Evolutionary conservation across 352 stramenopile species (phyloP).

Genomic region (Thalassiosira mediterranea): DNA sequence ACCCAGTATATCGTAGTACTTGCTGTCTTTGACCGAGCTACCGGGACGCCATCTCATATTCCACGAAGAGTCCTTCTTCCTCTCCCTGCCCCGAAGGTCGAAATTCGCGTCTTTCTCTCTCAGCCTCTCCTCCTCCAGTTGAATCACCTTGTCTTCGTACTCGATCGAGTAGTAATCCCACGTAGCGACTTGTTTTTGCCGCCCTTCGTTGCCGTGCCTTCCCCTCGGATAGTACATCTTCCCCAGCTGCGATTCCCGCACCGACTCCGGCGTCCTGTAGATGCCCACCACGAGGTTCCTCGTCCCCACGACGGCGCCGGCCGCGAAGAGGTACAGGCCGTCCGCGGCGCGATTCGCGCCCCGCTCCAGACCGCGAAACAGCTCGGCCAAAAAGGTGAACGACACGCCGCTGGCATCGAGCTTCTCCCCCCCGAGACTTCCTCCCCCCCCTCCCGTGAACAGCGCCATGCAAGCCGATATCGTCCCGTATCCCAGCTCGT

Average conservation of each 20-base stretch:
- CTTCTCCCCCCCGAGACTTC: no score
- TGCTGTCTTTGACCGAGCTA: constrained; percentile 30
- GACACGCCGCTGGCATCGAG: background rate
- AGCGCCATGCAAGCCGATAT: constrained; percentile 25
- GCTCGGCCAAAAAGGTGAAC: constrained; percentile 17
- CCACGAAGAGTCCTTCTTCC: constrained; percentile 8
- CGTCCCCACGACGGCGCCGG: constrained; percentile 21
- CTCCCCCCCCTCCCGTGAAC: constrained; percentile 4
- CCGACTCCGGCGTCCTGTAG: constrained; percentile 21
- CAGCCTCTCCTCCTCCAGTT: constrained; percentile 31
- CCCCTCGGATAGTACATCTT: constrained; percentile 43
- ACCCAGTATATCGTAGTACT: constrained; percentile 66
- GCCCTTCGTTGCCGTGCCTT: constrained; percentile 10
- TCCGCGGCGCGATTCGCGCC: constrained; percentile 17
- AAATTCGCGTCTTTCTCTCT: constrained; percentile 12
- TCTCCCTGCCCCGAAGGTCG: constrained; percentile 1
- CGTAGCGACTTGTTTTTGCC: constrained; percentile 10
- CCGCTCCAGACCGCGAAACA: constrained; percentile 5
- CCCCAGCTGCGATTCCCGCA: constrained; percentile 22
- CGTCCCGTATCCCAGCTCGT: constrained; percentile 27
- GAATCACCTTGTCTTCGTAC: constrained; percentile 49
- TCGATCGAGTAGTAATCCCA: constrained; percentile 51
- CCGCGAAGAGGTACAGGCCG: constrained; percentile 26
- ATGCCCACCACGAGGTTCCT: constrained; percentile 35
- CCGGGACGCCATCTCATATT: constrained; percentile 11